These are phyloP conservation scores for Bullera alba DNA, from an alignment of 768 basidiomycete genomes.

Conservation along the genomic window DNA sequence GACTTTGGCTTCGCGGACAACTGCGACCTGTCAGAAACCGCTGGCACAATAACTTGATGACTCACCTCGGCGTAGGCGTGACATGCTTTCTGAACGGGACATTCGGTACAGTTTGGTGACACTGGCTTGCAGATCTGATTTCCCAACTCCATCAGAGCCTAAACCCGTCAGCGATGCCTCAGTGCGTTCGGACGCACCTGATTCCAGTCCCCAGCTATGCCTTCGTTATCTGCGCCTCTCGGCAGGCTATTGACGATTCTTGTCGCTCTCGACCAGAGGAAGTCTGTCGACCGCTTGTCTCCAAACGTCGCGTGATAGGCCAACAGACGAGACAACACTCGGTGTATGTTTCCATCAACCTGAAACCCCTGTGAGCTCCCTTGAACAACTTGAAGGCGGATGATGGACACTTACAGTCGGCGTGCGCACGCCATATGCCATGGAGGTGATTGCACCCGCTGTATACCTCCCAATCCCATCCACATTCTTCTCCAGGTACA, in stretches of 20 bases:
- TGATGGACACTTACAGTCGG: slow-evolving; percentile 62
- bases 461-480: slow-evolving; percentile 86
- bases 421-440: slow-evolving; percentile 74
- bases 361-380: slow-evolving; percentile 39
- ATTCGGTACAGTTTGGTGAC: slow-evolving; percentile 64
- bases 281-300: no score
- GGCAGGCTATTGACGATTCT: slow-evolving; percentile 58
- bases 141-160: slow-evolving; percentile 90
- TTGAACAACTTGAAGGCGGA: not conserved
- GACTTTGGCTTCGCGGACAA: no score
- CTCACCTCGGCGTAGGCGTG: slow-evolving; percentile 54
- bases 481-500: slow-evolving; percentile 71
- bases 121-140: slow-evolving; percentile 85
- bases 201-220: slow-evolving; percentile 70
- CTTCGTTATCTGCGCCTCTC: slow-evolving; percentile 19
- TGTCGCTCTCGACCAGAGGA: slow-evolving; percentile 74
- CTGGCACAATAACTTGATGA: no score
- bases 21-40: no score
- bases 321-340: slow-evolving; percentile 73
- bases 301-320: slow-evolving; percentile 71
- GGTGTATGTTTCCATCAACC: slow-evolving; percentile 86
- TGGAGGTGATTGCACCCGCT: slow-evolving; percentile 65
- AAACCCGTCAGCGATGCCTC: not conserved
- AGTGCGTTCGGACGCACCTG: slow-evolving; percentile 18
- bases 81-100: slow-evolving; percentile 67